phyloP scores from a whole-genome alignment of 2,329 filamentous ascomycete genomes.

The Xylaria hypoxylon region DNA sequence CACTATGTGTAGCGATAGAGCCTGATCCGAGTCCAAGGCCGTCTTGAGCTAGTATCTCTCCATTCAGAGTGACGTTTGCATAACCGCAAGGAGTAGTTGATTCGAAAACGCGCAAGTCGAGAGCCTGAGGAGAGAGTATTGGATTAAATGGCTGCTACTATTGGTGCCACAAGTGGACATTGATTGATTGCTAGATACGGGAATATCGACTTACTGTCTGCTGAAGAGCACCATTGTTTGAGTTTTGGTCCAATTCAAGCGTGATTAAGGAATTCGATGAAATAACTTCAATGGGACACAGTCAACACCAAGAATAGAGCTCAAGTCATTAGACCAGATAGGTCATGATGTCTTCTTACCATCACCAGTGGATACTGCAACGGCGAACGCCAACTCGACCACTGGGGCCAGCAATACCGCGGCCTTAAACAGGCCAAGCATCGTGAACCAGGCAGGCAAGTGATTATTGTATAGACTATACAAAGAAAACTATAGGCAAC shows the following conservation, averaged over 20 bases:
- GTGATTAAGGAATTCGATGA: slow-evolving; percentile 46
- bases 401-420: slow-evolving; percentile 54
- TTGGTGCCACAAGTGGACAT: neutral
- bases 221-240: slow-evolving; percentile 37
- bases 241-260: slow-evolving; percentile 41
- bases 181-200: neutral
- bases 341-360: slow-evolving; percentile 34
- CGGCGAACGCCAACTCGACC: slow-evolving; percentile 45
- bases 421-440: slow-evolving; percentile 53
- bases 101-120: slow-evolving; percentile 60
- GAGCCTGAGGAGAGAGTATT: slow-evolving; percentile 40
- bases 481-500: slow-evolving; percentile 20
- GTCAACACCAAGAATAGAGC: slow-evolving; percentile 19
- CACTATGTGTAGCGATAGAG: slow-evolving; percentile 54
- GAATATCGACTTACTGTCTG: slow-evolving; percentile 44
- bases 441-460: slow-evolving; percentile 46
- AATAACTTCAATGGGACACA: slow-evolving; percentile 29
- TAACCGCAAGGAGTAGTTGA: slow-evolving; percentile 60
- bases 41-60: slow-evolving; percentile 56
- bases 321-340: slow-evolving; percentile 9
- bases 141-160: slow-evolving; percentile 24
- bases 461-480: slow-evolving; percentile 13
- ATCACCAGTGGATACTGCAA: slow-evolving; percentile 39
- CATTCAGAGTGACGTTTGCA: slow-evolving; percentile 62
- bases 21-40: slow-evolving; percentile 57